These are phyloP conservation scores for Hypoxylon crocopeplum DNA, from an alignment of 495 filamentous ascomycete genomes.

Conservation along the genomic window DNA sequence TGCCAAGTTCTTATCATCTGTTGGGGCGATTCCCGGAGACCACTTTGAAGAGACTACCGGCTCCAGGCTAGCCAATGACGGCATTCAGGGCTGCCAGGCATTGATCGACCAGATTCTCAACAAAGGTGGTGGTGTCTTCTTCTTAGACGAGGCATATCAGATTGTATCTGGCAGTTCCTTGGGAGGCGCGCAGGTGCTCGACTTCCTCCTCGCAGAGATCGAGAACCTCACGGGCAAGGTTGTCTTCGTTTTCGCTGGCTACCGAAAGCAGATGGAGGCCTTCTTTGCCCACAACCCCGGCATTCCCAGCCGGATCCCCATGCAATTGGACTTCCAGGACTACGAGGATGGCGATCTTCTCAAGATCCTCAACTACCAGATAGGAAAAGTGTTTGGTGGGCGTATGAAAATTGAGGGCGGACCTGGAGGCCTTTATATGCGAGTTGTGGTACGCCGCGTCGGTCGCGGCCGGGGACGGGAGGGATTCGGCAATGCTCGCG, in stretches of 20 bases:
- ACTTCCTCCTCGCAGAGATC: constrained; percentile 76
- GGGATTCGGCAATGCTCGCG: constrained; percentile 77
- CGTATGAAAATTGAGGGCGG: constrained; percentile 69
- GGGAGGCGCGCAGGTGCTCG: constrained; percentile 68
- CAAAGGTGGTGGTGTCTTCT: constrained; percentile 71
- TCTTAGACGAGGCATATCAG: constrained; percentile 84
- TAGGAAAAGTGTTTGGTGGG: constrained; percentile 53
- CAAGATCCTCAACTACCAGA: constrained; percentile 65
- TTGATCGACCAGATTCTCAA: constrained; percentile 63
- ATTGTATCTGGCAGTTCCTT: constrained; percentile 61
- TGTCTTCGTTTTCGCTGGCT: constrained; percentile 79
- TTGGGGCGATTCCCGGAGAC: constrained; percentile 62
- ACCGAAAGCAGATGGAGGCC: constrained; percentile 77
- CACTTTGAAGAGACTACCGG: constrained; percentile 73
- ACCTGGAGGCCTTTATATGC: constrained; percentile 65
- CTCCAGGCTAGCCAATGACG: constrained; percentile 67
- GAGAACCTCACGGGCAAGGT: constrained; percentile 78
- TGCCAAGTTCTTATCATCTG: constrained; percentile 67
- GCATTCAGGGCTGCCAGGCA: constrained; percentile 63
- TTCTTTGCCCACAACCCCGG: constrained; percentile 84
- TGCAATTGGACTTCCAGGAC: constrained; percentile 69
- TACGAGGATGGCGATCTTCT: constrained; percentile 72
- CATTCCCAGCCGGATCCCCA: constrained; percentile 73
- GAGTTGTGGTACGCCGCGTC: constrained; percentile 67
- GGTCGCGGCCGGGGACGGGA: constrained; percentile 66